Base-by-base conservation (phyloP, 495 filamentous ascomycete species). In the Podospora pseudopauciseta region DNA sequence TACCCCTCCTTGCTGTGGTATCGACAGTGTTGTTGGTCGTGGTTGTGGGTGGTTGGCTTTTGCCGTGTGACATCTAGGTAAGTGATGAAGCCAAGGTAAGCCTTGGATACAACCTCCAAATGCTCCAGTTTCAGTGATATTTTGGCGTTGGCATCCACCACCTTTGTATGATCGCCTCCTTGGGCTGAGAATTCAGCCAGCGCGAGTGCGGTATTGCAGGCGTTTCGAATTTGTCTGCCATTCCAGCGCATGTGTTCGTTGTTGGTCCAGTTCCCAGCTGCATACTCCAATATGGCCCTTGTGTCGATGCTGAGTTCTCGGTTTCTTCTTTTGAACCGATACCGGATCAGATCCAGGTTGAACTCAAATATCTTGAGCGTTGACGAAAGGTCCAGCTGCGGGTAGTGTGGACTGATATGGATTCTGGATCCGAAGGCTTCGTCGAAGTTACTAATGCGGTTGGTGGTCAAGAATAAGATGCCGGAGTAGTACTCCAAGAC, bases 341-440 rank as follows among this genome's bases (percentile, higher is more conserved):
- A 18, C 2, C 18, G 23, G 15, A 61, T 61, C 13, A 27, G 44
- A 5, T 72, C 26, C 16, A 68, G 54, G 56, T 72, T 70, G 3
- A 59, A 61, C 2, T 68, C 23, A 70, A 72, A 75, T 20, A 75
- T 61, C 30, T 68, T 23, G 3, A 23, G 44, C 9, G 65, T 54
- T 18, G 66, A 27, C 0, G 66, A n/a, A 2, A 32, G 18, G 9
- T 67, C 49, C 0, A 84, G 68, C 11, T 75, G 71, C 1, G 73
- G 65, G 71, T 84, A 87, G 54, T 83, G 77, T 0, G 87, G 75
- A 15, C 73, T 68, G 1, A 86, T 69, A 49, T 86, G 83, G n/a
- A 87, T 82, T 0, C 86, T 77, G 0, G 82, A 85, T 65, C 80
- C 79, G 71, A 87, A 84, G 1, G 86, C 86, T 39, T 85, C 80